Evolutionary conservation across 495 filamentous ascomycete genomes (phyloP), one percentile per base, ranked within the genome.

Genomic region (Hypomontagnella monticulosa): DNA sequence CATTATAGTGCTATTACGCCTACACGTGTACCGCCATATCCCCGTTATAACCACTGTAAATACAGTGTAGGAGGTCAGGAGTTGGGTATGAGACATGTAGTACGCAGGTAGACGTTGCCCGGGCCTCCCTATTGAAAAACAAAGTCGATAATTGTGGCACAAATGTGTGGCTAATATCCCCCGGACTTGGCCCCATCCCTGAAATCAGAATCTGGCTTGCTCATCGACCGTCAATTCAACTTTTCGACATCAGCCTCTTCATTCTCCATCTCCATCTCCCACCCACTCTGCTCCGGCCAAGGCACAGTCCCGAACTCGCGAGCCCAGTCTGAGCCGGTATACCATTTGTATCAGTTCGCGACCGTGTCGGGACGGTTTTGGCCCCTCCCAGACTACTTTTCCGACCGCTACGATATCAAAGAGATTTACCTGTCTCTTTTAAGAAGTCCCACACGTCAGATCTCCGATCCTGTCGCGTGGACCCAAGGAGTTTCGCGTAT

Each of bases 391-490:
- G 47, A 27, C 53, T 3, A 20, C 36, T 57, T 57, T 23, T 43
- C 18, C 55, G 38, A 19, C 51, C 5, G 58, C 51, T 47, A 40
- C 57, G 33, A 20, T 61, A 34, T 61, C 50, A 55, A 57, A 1
- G 47, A 19, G 43, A 38, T 36, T 42, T 57, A 51, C 30, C 55
- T 52, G 15, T 52, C 61, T 69, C 23, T 70, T 66, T 73, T n/a
- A 58, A 5, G 58, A 66, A 66, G 71, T 74, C 71, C 66, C 69
- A 73, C 69, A 78, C 71, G 71, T 71, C 68, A 69, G 70, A 73
- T 68, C 70, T 68, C 66, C 63, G 66, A 69, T 70, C 65, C 66
- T 70, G 74, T 73, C 74, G 76, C 76, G 76, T 78, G 76, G 60
- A 75, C 63, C 61, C 63, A 70, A 27, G 61, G 57, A 60, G 64